Conservation (phyloP, 129 eudicot species). For the Chrysanthemum makinoi region DNA sequence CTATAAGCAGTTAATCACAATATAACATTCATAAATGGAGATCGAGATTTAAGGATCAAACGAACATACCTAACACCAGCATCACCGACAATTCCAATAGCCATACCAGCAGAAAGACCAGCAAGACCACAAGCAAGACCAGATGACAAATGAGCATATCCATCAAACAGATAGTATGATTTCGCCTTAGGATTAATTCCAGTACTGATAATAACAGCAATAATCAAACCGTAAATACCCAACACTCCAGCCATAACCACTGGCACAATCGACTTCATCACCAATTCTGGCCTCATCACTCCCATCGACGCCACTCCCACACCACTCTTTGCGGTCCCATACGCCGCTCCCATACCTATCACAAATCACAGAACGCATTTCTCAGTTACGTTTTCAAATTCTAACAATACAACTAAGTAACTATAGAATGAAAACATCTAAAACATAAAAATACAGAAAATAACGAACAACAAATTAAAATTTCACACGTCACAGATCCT, state of each 20-base stretch:
- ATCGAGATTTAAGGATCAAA: neutral
- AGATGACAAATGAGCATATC: slow-evolving; percentile 82
- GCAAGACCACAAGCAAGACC: slow-evolving; percentile 95
- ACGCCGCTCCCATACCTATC: slow-evolving; percentile 91
- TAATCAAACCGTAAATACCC: slow-evolving; percentile 54
- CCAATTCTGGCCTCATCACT: slow-evolving; percentile 77
- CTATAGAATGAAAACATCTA: too few relatives aligned
- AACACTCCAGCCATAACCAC: slow-evolving; percentile 82
- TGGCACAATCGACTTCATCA: slow-evolving; percentile 77
- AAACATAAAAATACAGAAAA: too few relatives aligned
- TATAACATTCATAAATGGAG: slow-evolving; percentile 10
- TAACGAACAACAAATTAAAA: too few relatives aligned
- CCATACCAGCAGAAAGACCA: slow-evolving; percentile 92
- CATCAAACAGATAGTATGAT: slow-evolving; percentile 76
- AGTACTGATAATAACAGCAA: slow-evolving; percentile 40
- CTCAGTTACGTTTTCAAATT: slow-evolving; percentile 14
- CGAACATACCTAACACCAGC: slow-evolving; percentile 71
- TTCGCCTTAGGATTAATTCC: slow-evolving; percentile 71
- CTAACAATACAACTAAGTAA: neutral
- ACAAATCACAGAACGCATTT: neutral
- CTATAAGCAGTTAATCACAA: neutral
- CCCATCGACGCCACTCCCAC: slow-evolving; percentile 86
- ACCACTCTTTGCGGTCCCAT: slow-evolving; percentile 85
- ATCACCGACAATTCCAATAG: slow-evolving; percentile 87
- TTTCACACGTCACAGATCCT: too few relatives aligned